phyloP scores from a whole-genome alignment of 2,329 filamentous ascomycete genomes.

The Sphaerulina populicola region DNA sequence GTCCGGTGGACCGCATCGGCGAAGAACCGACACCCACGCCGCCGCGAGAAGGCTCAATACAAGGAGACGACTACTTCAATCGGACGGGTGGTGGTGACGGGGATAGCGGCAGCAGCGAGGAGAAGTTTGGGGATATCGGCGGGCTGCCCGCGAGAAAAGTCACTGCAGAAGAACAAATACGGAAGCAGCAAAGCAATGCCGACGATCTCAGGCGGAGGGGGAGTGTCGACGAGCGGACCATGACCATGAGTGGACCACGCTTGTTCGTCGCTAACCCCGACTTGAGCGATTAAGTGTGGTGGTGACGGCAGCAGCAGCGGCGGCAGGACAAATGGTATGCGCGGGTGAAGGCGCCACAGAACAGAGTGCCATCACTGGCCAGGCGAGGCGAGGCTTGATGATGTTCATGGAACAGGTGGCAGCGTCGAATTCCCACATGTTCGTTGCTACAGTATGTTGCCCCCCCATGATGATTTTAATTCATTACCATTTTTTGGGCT shows the following conservation, averaged over 20 bases:
- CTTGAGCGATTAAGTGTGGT: slow-evolving; percentile 39
- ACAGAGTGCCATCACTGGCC: not conserved
- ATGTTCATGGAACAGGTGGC: not conserved
- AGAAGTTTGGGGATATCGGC: slow-evolving; percentile 48
- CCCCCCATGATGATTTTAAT: not conserved
- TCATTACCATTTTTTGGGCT: not conserved
- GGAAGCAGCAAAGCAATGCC: slow-evolving; percentile 58
- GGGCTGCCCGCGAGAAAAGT: slow-evolving; percentile 39
- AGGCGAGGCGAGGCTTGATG: not conserved
- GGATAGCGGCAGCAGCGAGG: slow-evolving; percentile 43
- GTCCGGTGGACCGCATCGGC: slow-evolving; percentile 36
- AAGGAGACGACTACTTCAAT: slow-evolving; percentile 37
- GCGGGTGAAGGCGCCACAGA: not conserved
- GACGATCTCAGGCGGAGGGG: slow-evolving; percentile 68
- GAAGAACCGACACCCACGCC: slow-evolving; percentile 43
- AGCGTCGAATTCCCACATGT: not conserved
- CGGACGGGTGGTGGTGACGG: slow-evolving; percentile 33
- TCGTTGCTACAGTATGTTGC: not conserved
- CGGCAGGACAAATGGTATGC: no score
- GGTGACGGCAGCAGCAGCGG: no score
- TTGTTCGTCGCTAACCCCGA: slow-evolving; percentile 84
- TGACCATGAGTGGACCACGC: slow-evolving; percentile 60
- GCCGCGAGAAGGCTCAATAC: slow-evolving; percentile 30
- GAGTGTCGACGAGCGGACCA: slow-evolving; percentile 74
- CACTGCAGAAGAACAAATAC: slow-evolving; percentile 31